phyloP scores from a whole-genome alignment of 805 yeast genomes.

The Suhomyces sp. region DNA sequence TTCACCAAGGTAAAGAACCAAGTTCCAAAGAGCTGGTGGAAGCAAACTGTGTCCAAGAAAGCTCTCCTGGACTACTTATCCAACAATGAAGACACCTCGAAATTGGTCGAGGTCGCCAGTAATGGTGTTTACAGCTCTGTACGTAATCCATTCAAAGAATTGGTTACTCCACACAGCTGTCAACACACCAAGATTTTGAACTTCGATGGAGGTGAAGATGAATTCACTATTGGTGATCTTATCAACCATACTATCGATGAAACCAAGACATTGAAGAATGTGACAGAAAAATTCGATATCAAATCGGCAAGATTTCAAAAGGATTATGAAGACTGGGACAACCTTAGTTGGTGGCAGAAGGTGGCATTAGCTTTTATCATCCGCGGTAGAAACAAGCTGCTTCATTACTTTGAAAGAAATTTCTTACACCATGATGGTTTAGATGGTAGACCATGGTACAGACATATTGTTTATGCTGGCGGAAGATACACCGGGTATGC shows the following conservation, averaged over 20 bases:
- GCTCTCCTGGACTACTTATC: slow-evolving; percentile 16
- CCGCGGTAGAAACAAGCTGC: slow-evolving; percentile 33
- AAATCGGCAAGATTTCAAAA: slow-evolving; percentile 27
- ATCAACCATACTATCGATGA: slow-evolving; percentile 21
- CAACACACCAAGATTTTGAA: slow-evolving; percentile 8
- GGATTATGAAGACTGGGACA: slow-evolving; percentile 29
- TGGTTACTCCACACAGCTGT: slow-evolving; percentile 11
- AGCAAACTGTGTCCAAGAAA: slow-evolving; percentile 16
- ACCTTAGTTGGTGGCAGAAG: slow-evolving; percentile 36
- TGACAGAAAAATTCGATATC: slow-evolving; percentile 29
- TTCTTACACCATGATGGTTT: slow-evolving; percentile 51
- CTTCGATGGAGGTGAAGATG: slow-evolving; percentile 7
- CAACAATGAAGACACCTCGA: slow-evolving; percentile 14
- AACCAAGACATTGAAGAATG: slow-evolving; percentile 19
- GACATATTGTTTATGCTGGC: slow-evolving; percentile 63
- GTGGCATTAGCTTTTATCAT: slow-evolving; percentile 31
- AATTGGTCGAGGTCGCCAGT: slow-evolving; percentile 16
- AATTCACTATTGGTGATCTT: slow-evolving; percentile 24
- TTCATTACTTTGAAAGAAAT: slow-evolving; percentile 51
- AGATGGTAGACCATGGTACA: slow-evolving; percentile 56
- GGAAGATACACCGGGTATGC: slow-evolving; percentile 49
- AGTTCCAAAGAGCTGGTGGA: slow-evolving; percentile 37
- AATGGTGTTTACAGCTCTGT: slow-evolving; percentile 19
- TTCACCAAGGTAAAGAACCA: slow-evolving; percentile 29
- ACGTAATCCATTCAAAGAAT: slow-evolving; percentile 20